Base-by-base conservation (phyloP, 2,329 filamentous ascomycete genomes). In the Sclerotiophoma versabilis region DNA sequence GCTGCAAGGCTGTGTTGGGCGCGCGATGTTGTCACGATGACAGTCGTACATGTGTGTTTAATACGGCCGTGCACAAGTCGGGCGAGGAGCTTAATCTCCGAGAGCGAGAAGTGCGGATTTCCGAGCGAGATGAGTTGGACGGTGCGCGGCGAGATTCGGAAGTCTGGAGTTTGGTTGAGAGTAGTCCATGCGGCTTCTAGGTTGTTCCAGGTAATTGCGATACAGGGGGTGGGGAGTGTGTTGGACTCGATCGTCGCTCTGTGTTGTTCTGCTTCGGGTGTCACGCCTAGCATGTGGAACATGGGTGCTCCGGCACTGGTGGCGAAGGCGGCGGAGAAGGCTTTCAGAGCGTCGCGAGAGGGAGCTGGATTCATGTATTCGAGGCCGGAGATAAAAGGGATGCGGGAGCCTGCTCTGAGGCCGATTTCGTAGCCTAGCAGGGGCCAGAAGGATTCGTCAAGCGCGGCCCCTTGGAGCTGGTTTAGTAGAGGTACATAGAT, bases 281-380 rank as follows among this genome's bases (percentile, higher is more conserved):
- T 80, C 2, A 79, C 50, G 0, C 73, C 76, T 0, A 56, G 53
- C 2, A 80, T 75, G 36, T 80, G 78, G 45, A 80, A 80, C 77
- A 80, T 80, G 0, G 78, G 70, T 0, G 78, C 76, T 10, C 69
- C 73, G 0, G 77, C 71, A 1, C 68, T 72, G 0, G 78, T 80
- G 0, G 77, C 78, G 54, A 80, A 80, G 0, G 77, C 78, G 0
- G 78, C 78, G 0, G 78, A 73, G 37, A 80, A 80, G 0, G 76
- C 76, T 59, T 80, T 80, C 3, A 80, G 44, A 30, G 77, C 71
- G 4, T 73, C 68, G 0, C 55, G 68, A 0, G 58, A 41, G 7
- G 43, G 49, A 6, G 53, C 26, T 9, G 44, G 43, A 10, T 22
- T 27, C 19, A 46, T 19, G 0, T 25, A 11, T n/a, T 76, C 66